phyloP scores from a whole-genome alignment of 352 stramenopile genomes.

The Globisporangium cederbergense region DNA sequence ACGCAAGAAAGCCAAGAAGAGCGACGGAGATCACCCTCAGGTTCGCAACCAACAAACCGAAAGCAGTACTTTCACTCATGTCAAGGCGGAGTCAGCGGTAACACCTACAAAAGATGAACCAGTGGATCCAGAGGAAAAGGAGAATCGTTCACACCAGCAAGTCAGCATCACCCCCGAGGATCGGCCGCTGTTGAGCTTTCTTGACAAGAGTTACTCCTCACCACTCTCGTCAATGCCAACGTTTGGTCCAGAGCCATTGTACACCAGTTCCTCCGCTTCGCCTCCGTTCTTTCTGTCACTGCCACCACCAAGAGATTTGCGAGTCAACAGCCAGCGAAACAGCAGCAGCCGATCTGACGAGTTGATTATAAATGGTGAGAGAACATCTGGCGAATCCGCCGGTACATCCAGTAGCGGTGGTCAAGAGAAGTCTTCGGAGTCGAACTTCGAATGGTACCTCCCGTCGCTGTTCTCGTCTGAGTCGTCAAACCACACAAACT shows the following conservation, averaged over 20 bases:
- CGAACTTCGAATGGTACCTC: constrained; percentile 74
- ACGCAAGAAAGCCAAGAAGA: constrained; percentile 24
- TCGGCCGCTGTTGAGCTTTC: constrained; percentile 30
- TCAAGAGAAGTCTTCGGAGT: constrained; percentile 28
- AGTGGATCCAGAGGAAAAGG: neutral
- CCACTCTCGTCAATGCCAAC: constrained; percentile 27
- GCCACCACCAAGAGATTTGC: constrained; percentile 23
- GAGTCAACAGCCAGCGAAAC: neutral
- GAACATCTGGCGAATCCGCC: constrained; percentile 15
- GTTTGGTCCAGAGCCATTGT: constrained; percentile 48
- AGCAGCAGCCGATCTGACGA: constrained; percentile 18
- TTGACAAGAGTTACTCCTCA: constrained; percentile 33
- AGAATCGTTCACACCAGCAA: constrained; percentile 17
- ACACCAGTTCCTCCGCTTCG: constrained; percentile 24
- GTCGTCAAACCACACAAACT: constrained; percentile 50
- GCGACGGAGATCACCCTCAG: neutral
- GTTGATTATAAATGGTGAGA: constrained; percentile 19
- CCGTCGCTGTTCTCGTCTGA: constrained; percentile 74
- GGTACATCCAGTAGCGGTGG: constrained; percentile 1
- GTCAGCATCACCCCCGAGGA: constrained; percentile 22
- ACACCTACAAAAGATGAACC: neutral
- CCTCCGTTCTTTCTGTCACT: constrained; percentile 60
- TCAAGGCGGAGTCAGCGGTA: neutral
- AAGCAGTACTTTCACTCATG: neutral
- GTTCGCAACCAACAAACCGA: neutral